Percentiles rank a stretch among this genome's conserved stretches.
phyloP scores from a whole-genome alignment of 2,329 filamentous ascomycete species.

The Fusarium torreyae region DNA sequence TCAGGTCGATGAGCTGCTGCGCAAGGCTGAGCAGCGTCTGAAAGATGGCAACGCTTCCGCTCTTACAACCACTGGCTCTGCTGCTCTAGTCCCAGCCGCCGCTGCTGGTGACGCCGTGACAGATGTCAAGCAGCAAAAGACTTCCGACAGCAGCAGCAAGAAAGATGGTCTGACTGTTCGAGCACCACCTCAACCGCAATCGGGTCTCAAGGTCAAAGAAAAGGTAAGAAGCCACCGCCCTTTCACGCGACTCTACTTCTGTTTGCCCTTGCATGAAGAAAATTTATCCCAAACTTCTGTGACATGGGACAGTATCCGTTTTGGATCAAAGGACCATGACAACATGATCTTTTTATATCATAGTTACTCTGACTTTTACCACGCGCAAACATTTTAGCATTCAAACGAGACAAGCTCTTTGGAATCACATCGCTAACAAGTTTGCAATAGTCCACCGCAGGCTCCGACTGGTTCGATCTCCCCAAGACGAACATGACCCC shows the following conservation, averaged over 20 bases:
- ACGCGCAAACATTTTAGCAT: constrained; percentile 24
- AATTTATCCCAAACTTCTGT: constrained; percentile 54
- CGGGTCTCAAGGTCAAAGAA: constrained; percentile 40
- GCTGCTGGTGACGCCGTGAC: constrained; percentile 33
- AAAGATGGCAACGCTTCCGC: constrained; percentile 44
- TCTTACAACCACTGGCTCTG: constrained; percentile 24
- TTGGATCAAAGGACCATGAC: constrained; percentile 69
- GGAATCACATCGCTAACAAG: constrained; percentile 35
- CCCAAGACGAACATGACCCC: constrained; percentile 87
- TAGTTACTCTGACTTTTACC: constrained; percentile 79
- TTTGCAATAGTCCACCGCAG: constrained; percentile 71
- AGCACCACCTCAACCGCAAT: constrained; percentile 42
- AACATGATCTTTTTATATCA: constrained; percentile 70
- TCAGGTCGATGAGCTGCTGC: constrained; percentile 53
- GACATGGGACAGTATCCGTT: constrained; percentile 59
- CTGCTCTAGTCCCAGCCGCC: constrained; percentile 33
- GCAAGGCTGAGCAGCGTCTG: constrained; percentile 54
- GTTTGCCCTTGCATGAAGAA: constrained; percentile 58
- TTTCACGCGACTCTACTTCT: not conserved
- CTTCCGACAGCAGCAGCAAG: constrained; percentile 41
- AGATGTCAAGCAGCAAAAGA: constrained; percentile 36
- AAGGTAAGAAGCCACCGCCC: constrained; percentile 49
- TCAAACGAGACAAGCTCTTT: not conserved
- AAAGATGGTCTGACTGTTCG: constrained; percentile 49
- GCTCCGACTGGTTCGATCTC: constrained; percentile 88